Evolutionary conservation across 768 basidiomycete species (phyloP).

Genomic region (Tulasnella sp.): DNA sequence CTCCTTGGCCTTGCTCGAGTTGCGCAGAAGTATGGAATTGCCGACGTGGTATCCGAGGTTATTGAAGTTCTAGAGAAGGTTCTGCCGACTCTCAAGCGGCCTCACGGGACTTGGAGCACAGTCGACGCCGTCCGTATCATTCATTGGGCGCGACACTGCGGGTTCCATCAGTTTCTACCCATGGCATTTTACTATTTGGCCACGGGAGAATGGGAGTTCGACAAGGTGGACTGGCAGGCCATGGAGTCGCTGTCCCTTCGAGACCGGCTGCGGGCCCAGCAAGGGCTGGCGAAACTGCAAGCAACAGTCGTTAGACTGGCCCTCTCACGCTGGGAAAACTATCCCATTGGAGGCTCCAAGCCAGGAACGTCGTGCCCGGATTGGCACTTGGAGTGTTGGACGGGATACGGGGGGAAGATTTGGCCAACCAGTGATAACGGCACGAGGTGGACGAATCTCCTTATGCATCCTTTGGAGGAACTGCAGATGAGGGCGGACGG

Average conservation of each 20-base stretch:
- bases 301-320: not conserved
- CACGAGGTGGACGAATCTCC: not conserved
- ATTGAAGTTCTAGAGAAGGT: not conserved
- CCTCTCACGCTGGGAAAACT: not conserved
- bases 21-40: not conserved
- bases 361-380: not conserved
- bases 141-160: not conserved
- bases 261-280: not conserved
- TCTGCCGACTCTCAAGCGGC: not conserved
- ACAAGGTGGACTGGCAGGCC: not conserved
- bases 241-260: not conserved
- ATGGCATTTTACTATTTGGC: not conserved
- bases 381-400: not conserved
- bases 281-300: not conserved
- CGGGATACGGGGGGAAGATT: not conserved
- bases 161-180: not conserved
- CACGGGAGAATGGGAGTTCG: not conserved
- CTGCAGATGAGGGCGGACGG: not conserved
- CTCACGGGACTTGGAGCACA: not conserved
- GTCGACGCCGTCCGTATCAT: not conserved
- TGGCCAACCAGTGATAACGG: not conserved
- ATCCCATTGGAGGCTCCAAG: not conserved
- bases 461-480: not conserved
- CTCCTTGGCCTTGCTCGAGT: not conserved
- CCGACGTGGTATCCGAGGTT: not conserved